Evolutionary conservation across 73 alveolate genomes (phyloP).

Genomic region (Halteria grandinella): DNA sequence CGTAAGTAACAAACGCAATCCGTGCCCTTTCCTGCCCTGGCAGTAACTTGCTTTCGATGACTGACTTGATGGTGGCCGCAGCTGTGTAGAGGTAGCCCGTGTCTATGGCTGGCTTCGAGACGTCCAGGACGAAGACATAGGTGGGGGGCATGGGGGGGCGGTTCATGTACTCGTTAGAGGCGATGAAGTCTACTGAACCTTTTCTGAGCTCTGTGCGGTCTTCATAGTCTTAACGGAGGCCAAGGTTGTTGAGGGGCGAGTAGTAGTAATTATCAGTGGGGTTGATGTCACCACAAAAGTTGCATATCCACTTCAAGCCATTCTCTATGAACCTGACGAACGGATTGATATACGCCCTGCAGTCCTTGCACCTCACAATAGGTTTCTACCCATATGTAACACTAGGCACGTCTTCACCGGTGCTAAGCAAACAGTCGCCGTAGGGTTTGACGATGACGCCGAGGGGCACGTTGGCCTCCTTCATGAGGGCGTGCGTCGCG

Average conservation of each 20-base stretch:
- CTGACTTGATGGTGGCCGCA: slow-evolving; percentile 77
- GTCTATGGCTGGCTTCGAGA: slow-evolving; percentile 81
- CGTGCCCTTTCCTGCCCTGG: slow-evolving; percentile 79
- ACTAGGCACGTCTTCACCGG: slow-evolving; percentile 77
- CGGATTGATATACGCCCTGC: slow-evolving; percentile 96
- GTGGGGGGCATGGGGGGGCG: slow-evolving; percentile 94
- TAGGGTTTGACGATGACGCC: slow-evolving; percentile 54
- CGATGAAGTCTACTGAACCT: slow-evolving; percentile 90
- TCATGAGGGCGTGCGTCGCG: slow-evolving; percentile 19
- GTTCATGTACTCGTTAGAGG: slow-evolving; percentile 84
- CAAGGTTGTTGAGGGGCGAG: slow-evolving; percentile 69
- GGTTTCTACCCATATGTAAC: slow-evolving; percentile 68
- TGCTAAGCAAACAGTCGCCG: too few relatives aligned
- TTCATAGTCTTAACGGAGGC: slow-evolving; percentile 76
- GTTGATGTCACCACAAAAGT: slow-evolving; percentile 83
- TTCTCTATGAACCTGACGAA: slow-evolving; percentile 80
- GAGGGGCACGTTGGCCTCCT: slow-evolving; percentile 53
- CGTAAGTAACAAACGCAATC: slow-evolving; percentile 87
- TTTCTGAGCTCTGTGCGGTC: slow-evolving; percentile 85
- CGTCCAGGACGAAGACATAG: slow-evolving; percentile 92
- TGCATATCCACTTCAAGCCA: slow-evolving; percentile 87
- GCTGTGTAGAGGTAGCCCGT: slow-evolving; percentile 82
- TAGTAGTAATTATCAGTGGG: slow-evolving; percentile 80
- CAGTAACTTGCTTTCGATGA: slow-evolving; percentile 70
- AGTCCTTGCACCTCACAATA: slow-evolving; percentile 89